phyloP scores from a whole-genome alignment of 2,329 filamentous ascomycete species.

The Ophiosphaerella herpotricha region DNA sequence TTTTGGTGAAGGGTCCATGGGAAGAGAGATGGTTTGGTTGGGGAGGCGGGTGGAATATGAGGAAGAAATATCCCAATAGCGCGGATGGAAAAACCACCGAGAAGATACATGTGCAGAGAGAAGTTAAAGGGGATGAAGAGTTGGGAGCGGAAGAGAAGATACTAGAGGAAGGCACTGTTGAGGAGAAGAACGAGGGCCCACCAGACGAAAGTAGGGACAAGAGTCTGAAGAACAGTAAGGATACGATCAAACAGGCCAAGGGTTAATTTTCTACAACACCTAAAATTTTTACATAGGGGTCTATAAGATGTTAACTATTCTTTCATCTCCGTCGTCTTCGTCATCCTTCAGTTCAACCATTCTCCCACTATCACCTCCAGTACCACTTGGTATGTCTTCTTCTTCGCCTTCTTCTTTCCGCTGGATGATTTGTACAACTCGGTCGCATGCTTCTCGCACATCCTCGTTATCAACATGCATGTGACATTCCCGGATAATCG shows the following conservation, averaged over 20 bases:
- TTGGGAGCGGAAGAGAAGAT: conserved; percentile 24
- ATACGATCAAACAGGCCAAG: conserved; percentile 15
- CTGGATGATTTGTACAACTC: conserved; percentile 87
- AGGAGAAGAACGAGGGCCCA: conserved; percentile 31
- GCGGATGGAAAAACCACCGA: conserved; percentile 47
- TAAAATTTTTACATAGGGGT: background rate
- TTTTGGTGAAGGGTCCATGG: conserved; percentile 58
- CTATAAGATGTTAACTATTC: conserved; percentile 42
- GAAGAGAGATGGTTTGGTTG: conserved; percentile 65
- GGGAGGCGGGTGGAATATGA: conserved; percentile 60
- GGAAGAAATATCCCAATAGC: conserved; percentile 47
- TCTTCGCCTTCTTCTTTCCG: conserved; percentile 71
- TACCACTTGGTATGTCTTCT: conserved; percentile 45
- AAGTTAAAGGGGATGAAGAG: conserved; percentile 22
- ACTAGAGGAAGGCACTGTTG: conserved; percentile 33
- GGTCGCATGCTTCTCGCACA: conserved; percentile 82
- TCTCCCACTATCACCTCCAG: conserved; percentile 26
- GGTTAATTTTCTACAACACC: conserved; percentile 3
- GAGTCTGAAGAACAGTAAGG: conserved; percentile 17
- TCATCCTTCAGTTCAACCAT: conserved; percentile 35
- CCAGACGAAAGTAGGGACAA: conserved; percentile 10
- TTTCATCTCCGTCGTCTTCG: conserved; percentile 44
- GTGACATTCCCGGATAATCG: conserved; percentile 86
- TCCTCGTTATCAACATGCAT: conserved; percentile 75
- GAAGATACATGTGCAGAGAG: conserved; percentile 10